phyloP scores from a whole-genome alignment of 2,329 filamentous ascomycete genomes.

The Trichoderma pleuroti region DNA sequence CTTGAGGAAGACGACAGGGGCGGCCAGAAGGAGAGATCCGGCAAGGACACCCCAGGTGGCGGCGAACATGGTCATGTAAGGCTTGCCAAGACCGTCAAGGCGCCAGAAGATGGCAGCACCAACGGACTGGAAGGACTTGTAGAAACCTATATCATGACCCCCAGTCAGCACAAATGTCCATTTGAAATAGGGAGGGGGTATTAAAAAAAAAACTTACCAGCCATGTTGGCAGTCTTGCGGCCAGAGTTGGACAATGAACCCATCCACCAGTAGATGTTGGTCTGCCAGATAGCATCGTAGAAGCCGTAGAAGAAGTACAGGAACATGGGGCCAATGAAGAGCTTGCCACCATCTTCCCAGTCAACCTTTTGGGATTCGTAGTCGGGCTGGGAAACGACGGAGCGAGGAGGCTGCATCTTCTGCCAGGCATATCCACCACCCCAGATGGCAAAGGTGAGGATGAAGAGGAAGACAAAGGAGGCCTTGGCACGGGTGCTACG shows the following conservation, averaged over 20 bases:
- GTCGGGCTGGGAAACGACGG: conserved; percentile 27
- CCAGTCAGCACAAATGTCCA: not conserved
- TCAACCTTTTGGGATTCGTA: conserved; percentile 43
- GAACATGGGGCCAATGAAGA: conserved; percentile 76
- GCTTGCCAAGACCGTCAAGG: conserved; percentile 35
- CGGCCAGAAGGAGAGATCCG: conserved; percentile 70
- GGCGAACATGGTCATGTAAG: conserved; percentile 70
- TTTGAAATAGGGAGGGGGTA: not conserved
- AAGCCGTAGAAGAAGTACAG: conserved; percentile 88
- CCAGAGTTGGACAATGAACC: conserved; percentile 89
- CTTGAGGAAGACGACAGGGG: conserved; percentile 73
- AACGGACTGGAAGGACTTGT: conserved; percentile 68
- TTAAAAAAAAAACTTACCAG: conserved; percentile 53
- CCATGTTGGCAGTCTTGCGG: conserved; percentile 83
- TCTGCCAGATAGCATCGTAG: conserved; percentile 86
- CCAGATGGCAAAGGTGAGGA: conserved; percentile 74
- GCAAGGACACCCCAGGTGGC: conserved; percentile 70
- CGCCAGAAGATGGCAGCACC: conserved; percentile 55
- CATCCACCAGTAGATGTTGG: conserved; percentile 68
- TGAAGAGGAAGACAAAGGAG: conserved; percentile 54
- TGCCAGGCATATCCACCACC: conserved; percentile 80
- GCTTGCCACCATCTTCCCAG: conserved; percentile 58
- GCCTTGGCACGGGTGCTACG: conserved; percentile 75
- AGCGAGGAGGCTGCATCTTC: conserved; percentile 54
- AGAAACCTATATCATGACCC: conserved; percentile 58